A percentile compares a stretch with the other conserved stretches of the same genome.
Conservation (phyloP, 495 filamentous ascomycete genomes). For the Xylona heveae region DNA sequence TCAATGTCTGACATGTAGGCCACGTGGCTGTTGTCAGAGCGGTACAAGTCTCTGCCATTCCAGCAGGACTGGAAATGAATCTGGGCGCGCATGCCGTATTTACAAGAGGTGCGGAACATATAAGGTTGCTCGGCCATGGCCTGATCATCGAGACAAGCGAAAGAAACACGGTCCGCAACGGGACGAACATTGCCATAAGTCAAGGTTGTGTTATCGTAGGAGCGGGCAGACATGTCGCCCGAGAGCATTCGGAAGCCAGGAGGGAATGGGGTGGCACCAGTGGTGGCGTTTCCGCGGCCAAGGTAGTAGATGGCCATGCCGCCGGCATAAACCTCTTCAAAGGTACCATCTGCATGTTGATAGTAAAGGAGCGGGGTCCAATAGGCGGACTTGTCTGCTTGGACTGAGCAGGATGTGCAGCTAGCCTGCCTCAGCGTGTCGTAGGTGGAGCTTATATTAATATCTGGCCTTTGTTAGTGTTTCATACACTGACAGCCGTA, state of each 20-base stretch:
- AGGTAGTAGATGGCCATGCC: slow-evolving; percentile 23
- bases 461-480: slow-evolving; percentile 14
- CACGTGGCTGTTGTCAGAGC: slow-evolving; percentile 35
- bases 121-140: slow-evolving; percentile 6
- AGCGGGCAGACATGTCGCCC: slow-evolving; percentile 16
- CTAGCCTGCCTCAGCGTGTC: slow-evolving; percentile 26
- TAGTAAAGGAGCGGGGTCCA: slow-evolving; percentile 50
- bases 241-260: slow-evolving; percentile 23
- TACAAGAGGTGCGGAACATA: slow-evolving; percentile 13
- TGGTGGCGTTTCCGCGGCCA: slow-evolving; percentile 16
- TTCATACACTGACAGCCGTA: no score
- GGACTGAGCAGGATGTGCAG: slow-evolving; percentile 43
- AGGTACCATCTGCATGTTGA: slow-evolving; percentile 23
- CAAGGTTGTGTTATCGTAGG: slow-evolving; percentile 14
- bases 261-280: slow-evolving; percentile 17
- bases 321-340: slow-evolving; percentile 19
- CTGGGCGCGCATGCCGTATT: slow-evolving; percentile 31
- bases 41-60: slow-evolving; percentile 18
- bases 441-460: slow-evolving; percentile 22
- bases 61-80: slow-evolving; percentile 30
- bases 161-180: slow-evolving; percentile 19
- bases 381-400: slow-evolving; percentile 45
- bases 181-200: slow-evolving; percentile 12
- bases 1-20: slow-evolving; percentile 25
- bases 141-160: slow-evolving; percentile 13